Base-by-base conservation (phyloP, 345 rosid genomes). In the Fremontodendron californicum region DNA sequence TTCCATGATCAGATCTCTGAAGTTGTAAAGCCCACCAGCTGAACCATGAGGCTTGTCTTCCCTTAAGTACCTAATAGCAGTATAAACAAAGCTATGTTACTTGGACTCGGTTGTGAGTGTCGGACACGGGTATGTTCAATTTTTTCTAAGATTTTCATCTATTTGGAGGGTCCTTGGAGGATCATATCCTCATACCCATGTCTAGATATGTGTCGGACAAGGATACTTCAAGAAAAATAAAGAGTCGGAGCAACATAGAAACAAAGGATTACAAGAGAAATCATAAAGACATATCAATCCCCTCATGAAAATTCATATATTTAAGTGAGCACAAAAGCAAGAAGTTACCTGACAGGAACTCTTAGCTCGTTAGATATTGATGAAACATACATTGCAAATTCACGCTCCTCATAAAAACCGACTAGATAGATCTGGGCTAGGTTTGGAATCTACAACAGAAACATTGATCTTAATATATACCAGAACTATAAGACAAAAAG, bases 41-140 rank as follows among this genome's bases (percentile, higher is more conserved):
- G 97, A 94, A 82, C 97, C 98, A 76, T 87, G 97, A 25, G 97
- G 97, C 80, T 89, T 92, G 73, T 91, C 97, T 80, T 92, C 98
- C 84, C 85, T 91, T 83, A 92, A 82, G 67, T 94, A 94, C 83
- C 97, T 92, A 74, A 76, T 40, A 75, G 10, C 42, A 78, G 52
- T 15, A 71, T 25, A 40, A 74, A 25, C 66, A 37, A 37, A n/a
- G n/a, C n/a, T n/a, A n/a, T n/a, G n/a, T n/a, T n/a, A n/a, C n/a
- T n/a, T n/a, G n/a, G n/a, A n/a, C n/a, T n/a, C n/a, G n/a, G n/a
- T n/a, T n/a, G n/a, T n/a, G n/a, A n/a, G n/a, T n/a, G n/a, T n/a
- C n/a, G n/a, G n/a, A n/a, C n/a, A n/a, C n/a, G n/a, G n/a, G n/a
- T n/a, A n/a, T n/a, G n/a, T n/a, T n/a, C n/a, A n/a, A n/a, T n/a